Base-by-base conservation (phyloP, 139 green algal genomes). In the Chlorella ohadii region DNA sequence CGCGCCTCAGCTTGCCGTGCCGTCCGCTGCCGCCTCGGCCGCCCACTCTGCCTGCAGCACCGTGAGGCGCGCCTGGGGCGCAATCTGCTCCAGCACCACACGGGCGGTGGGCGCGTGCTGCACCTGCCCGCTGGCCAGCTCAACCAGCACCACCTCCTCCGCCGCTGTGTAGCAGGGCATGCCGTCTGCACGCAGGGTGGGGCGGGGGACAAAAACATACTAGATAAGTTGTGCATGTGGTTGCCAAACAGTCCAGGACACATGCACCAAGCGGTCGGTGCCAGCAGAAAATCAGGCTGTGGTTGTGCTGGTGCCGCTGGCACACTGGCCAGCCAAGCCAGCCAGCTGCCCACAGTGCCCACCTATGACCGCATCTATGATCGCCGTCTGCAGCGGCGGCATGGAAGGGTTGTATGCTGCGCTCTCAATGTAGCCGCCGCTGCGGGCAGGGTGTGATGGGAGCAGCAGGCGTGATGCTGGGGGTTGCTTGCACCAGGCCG, bases 371-470 rank as follows among this genome's bases (percentile, higher is more conserved):
- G 84, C 92, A 9, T 88, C 80, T 31, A 94, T 87, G 31, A 96
- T 90, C 12, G 95, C 95, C 12, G 88, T 79, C 72, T 98, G 95
- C 55, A 98, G 87, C 11, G 95, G 94, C 17, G 88, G 85, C 59
- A 98, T 66, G 57, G 87, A 94, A 20, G 95, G 95, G 91, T 98
- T 98, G 91, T 94, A 97, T 3, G 95, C 95, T 4, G 91, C 94
- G 77, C 80, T 93, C 85, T 98, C 95, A 19, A 96, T 78, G 79
- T 94, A 96, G 22, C 86, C 77, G 5, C 95, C 95, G 67, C 83
- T 87, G 51, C 15, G 9, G 44, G 44, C 11, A 59, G 19, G 51
- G 51, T 4, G 51, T 9, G 12, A 59, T 4, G 51, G 9, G 44
- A 51, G 44, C 6, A 6, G 44, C 44, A 9, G 9, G 44, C 44